Conservation (phyloP, 2,329 filamentous ascomycete genomes). For the Colletotrichum sp. region DNA sequence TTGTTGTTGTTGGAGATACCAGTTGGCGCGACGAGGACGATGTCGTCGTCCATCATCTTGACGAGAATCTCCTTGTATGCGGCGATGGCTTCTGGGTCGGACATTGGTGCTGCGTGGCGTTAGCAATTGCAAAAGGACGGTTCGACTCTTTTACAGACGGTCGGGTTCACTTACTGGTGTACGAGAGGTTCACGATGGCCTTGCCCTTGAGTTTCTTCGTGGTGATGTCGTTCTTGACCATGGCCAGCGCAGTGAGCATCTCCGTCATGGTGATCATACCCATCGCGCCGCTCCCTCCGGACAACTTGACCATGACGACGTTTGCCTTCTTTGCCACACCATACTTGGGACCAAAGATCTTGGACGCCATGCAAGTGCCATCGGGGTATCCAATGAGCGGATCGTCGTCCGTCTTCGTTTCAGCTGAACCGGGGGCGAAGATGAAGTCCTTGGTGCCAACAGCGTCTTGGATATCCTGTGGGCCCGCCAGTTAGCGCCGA, state of each 20-base stretch:
- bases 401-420: not conserved
- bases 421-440: not conserved
- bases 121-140: not conserved
- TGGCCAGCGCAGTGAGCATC: not conserved
- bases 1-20: not conserved
- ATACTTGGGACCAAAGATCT: not conserved
- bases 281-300: not conserved
- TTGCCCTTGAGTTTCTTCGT: not conserved
- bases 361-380: not conserved
- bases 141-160: not conserved
- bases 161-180: not conserved
- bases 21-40: not conserved
- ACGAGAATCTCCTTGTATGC: not conserved
- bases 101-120: not conserved
- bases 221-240: not conserved
- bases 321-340: not conserved
- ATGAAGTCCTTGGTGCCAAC: not conserved
- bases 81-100: not conserved
- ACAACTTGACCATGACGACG: not conserved
- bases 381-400: not conserved
- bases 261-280: not conserved
- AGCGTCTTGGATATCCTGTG: not conserved
- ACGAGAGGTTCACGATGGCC: not conserved
- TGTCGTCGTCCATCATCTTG: not conserved
- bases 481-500: rapidly evolving